Conservation (phyloP, 2,329 filamentous ascomycete species). For the Colletotrichum costaricense region DNA sequence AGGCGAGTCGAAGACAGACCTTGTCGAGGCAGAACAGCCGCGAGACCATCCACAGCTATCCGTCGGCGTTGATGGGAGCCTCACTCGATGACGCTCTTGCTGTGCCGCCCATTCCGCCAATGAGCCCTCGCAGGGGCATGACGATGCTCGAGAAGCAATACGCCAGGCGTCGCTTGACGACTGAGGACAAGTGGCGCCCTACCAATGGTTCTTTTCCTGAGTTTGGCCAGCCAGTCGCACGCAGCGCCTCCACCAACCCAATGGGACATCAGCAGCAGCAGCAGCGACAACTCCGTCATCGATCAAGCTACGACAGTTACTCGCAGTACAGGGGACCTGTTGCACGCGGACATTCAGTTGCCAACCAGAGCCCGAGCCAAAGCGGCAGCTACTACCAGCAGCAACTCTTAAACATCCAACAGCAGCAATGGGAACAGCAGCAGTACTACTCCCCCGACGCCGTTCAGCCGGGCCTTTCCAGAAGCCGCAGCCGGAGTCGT, state of each 20-base stretch:
- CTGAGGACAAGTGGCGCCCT: slow-evolving; percentile 7
- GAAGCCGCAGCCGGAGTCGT: slow-evolving; percentile 21
- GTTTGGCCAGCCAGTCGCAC: background rate
- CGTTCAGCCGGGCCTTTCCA: slow-evolving; percentile 46
- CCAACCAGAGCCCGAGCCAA: slow-evolving; percentile 23
- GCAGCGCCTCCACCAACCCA: slow-evolving; percentile 20
- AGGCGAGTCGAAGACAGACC: slow-evolving; percentile 27
- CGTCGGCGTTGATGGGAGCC: slow-evolving; percentile 34
- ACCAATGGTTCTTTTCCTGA: background rate
- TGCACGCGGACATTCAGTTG: slow-evolving; percentile 20
- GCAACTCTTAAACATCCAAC: slow-evolving; percentile 29
- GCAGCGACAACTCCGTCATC: slow-evolving; percentile 43
- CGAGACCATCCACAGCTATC: slow-evolving; percentile 38
- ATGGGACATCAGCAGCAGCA: slow-evolving; percentile 10
- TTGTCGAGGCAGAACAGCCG: slow-evolving; percentile 36
- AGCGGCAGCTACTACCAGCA: slow-evolving; percentile 33
- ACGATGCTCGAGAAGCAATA: slow-evolving; percentile 15
- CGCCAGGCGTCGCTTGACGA: slow-evolving; percentile 27
- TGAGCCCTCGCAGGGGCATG: slow-evolving; percentile 38
- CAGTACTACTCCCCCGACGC: slow-evolving; percentile 37
- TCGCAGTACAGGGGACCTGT: slow-evolving; percentile 36
- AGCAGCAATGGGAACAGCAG: slow-evolving; percentile 44
- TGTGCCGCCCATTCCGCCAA: slow-evolving; percentile 39
- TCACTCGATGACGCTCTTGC: slow-evolving; percentile 28
- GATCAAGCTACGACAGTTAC: slow-evolving; percentile 46